A percentile compares a stretch with the other conserved stretches of the same genome.
These are phyloP conservation scores for Spinellus fusiger DNA, from an alignment of 192 early-diverging fungal genomes.

Conservation along the genomic window DNA sequence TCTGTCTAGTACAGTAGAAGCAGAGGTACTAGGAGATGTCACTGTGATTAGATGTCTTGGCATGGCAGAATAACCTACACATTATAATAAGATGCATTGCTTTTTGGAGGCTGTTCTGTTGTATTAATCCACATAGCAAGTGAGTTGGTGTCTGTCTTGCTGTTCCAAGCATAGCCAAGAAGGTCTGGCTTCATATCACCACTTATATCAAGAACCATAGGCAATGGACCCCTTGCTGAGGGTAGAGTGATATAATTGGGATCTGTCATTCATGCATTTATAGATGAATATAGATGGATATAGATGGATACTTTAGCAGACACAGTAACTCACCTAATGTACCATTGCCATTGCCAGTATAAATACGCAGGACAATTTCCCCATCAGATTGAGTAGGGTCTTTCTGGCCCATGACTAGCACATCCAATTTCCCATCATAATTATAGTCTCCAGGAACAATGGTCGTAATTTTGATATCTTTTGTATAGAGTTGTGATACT, in stretches of 20 bases:
- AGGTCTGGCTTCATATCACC: constrained; percentile 60
- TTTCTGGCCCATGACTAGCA: constrained; percentile 68
- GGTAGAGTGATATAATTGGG: constrained; percentile 29
- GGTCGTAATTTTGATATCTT: constrained; percentile 55
- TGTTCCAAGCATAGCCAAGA: constrained; percentile 38
- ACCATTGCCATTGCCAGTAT: constrained; percentile 59
- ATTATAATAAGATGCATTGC: constrained; percentile 16
- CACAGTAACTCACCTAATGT: constrained; percentile 38
- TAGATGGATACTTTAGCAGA: background rate
- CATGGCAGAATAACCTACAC: constrained; percentile 12
- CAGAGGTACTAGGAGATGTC: constrained; percentile 8
- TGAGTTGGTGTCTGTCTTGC: constrained; percentile 26
- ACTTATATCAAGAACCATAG: constrained; percentile 55
- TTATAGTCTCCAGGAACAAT: constrained; percentile 85
- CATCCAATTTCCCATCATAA: constrained; percentile 82
- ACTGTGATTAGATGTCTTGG: background rate
- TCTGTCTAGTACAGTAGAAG: constrained; percentile 12
- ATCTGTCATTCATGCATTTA: constrained; percentile 19
- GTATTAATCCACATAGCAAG: constrained; percentile 44
- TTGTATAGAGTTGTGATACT: constrained; percentile 19
- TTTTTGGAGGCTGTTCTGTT: constrained; percentile 17
- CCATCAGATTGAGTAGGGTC: constrained; percentile 15
- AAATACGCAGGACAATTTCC: constrained; percentile 63
- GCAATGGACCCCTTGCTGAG: constrained; percentile 43
- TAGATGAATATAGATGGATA: background rate